A percentile compares a stretch with the other conserved stretches of the same genome.
These are phyloP conservation scores for apple (Malus domestica) DNA, from an alignment of 306 rosid species.

Conservation along the genomic window DNA sequence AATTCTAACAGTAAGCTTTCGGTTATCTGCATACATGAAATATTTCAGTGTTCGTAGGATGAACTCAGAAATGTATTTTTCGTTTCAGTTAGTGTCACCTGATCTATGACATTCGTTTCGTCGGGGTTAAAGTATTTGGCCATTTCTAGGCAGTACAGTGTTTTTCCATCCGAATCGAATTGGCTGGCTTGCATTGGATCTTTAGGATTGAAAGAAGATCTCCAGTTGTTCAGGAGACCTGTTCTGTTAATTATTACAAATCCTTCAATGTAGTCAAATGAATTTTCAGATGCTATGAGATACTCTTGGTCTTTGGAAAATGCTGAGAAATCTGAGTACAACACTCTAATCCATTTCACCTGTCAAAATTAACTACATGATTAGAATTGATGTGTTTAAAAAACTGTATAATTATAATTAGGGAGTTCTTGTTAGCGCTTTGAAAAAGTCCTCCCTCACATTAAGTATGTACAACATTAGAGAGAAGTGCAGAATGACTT, in stretches of 20 bases:
- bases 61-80: too few relatives aligned
- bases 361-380: slow-evolving; percentile 12
- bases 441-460: too few relatives aligned
- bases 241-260: slow-evolving; percentile 73
- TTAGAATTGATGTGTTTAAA: neutral
- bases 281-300: slow-evolving; percentile 56
- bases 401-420: too few relatives aligned
- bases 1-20: slow-evolving; percentile 50
- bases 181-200: slow-evolving; percentile 61
- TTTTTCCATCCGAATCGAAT: slow-evolving; percentile 66
- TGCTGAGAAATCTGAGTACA: slow-evolving; percentile 70
- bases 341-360: slow-evolving; percentile 92
- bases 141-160: slow-evolving; percentile 80
- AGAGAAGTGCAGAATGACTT: neutral
- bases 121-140: slow-evolving; percentile 70
- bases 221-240: slow-evolving; percentile 77
- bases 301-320: slow-evolving; percentile 79
- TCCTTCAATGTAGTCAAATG: slow-evolving; percentile 88
- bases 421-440: neutral
- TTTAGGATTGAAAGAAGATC: slow-evolving; percentile 74
- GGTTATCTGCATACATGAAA: slow-evolving; percentile 46
- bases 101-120: slow-evolving; percentile 40
- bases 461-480: too few relatives aligned
- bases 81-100: slow-evolving; percentile 34
- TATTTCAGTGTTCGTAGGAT: neutral